These are phyloP conservation scores for Colletotrichum limetticola DNA, from an alignment of 2,329 filamentous ascomycete species.

Conservation along the genomic window DNA sequence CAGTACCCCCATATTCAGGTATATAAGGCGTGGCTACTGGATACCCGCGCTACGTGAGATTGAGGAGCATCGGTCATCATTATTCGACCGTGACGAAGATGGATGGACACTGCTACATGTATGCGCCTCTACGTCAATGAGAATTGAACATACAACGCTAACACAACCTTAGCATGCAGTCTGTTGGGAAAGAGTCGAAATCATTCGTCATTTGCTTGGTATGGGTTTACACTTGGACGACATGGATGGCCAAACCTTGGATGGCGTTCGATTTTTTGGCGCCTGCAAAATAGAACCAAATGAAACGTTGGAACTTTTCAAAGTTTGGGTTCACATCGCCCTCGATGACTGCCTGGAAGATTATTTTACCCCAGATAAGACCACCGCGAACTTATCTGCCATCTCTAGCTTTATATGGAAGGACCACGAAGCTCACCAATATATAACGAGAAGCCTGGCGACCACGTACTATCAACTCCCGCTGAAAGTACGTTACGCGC, in stretches of 20 bases:
- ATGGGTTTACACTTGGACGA: background rate
- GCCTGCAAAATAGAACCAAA: too few species aligned
- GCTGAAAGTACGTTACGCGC: background rate
- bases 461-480: background rate
- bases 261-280: rapidly evolving
- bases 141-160: too few species aligned
- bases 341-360: background rate
- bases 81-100: rapidly evolving
- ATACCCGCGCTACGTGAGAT: background rate
- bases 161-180: background rate
- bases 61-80: background rate
- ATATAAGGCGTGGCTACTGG: background rate
- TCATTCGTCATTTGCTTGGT: background rate
- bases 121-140: background rate
- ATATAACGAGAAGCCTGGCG: background rate
- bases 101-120: conserved; percentile 4
- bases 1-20: background rate
- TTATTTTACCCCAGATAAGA: background rate
- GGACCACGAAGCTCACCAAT: background rate
- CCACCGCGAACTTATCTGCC: too few species aligned
- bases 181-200: rapidly evolving
- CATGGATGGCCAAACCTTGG: rapidly evolving
- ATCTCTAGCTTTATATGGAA: background rate
- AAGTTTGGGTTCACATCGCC: background rate
- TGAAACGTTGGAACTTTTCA: background rate